These are phyloP conservation scores for Phycomyces blakesleeanus DNA, from an alignment of 192 early-diverging fungal species.

Conservation along the genomic window DNA sequence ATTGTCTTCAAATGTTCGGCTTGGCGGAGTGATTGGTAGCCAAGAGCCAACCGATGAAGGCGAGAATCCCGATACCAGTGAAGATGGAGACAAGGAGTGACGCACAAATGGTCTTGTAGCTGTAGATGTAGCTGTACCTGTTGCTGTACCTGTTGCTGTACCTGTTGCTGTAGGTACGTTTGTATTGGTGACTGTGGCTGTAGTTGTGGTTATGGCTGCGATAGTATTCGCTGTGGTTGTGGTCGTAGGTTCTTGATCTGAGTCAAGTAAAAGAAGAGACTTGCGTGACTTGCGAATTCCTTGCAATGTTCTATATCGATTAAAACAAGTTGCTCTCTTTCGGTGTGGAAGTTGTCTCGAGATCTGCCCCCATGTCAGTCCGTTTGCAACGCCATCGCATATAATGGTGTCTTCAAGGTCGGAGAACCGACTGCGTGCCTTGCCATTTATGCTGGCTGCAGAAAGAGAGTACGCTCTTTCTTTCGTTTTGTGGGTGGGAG, in stretches of 20 bases:
- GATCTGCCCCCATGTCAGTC: constrained; percentile 35
- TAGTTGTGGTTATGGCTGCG: too few relatives aligned
- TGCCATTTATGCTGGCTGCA: constrained; percentile 8
- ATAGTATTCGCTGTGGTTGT: too few relatives aligned
- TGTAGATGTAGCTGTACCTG: too few relatives aligned
- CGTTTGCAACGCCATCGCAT: constrained; percentile 33
- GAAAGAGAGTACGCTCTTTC: background rate
- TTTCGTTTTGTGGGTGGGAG: background rate
- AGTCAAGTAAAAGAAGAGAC: background rate
- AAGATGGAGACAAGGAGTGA: background rate
- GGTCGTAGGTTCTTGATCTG: background rate
- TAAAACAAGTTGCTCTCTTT: constrained; percentile 37
- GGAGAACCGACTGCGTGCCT: constrained; percentile 34
- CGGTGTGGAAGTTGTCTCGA: constrained; percentile 34
- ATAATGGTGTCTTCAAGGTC: constrained; percentile 30
- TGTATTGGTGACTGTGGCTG: too few relatives aligned
- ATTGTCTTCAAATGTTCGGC: background rate
- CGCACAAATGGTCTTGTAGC: background rate
- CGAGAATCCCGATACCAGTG: background rate
- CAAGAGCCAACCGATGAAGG: background rate
- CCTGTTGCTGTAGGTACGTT: too few relatives aligned
- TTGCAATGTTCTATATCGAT: constrained; percentile 32
- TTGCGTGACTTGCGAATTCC: constrained; percentile 36
- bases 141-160: too few relatives aligned
- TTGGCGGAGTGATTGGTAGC: background rate